Percentiles rank a stretch among this genome's conserved stretches.
Evolutionary conservation across 495 filamentous ascomycete genomes (phyloP).

Genomic region (Podospora pseudopauciseta): DNA sequence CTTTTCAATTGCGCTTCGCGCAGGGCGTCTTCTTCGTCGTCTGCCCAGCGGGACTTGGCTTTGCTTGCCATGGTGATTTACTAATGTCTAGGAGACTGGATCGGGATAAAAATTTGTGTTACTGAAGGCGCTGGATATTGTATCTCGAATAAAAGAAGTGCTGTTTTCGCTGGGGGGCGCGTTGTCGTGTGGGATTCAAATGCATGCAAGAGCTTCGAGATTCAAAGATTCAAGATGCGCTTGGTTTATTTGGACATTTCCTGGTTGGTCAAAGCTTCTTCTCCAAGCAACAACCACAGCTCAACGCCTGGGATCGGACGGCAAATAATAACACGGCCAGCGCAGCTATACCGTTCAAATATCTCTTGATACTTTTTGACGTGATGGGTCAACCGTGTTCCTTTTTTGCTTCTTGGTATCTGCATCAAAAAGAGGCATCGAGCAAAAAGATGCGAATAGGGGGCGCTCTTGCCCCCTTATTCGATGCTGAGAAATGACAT

Average conservation of each 20-base stretch:
- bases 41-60: conserved; percentile 80
- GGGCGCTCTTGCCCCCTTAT: not conserved
- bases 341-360: not conserved
- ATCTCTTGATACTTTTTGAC: not conserved
- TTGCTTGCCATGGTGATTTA: conserved; percentile 54
- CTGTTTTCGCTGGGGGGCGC: not conserved
- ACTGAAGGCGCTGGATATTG: not conserved
- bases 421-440: not conserved
- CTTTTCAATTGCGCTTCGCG: conserved; percentile 68
- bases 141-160: not conserved
- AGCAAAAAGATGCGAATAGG: not conserved
- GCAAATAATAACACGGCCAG: not conserved
- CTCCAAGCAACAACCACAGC: conserved; percentile 4
- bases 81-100: not conserved
- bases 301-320: not conserved
- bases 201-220: not conserved
- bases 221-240: not conserved
- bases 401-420: not conserved
- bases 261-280: conserved; percentile 23
- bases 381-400: not conserved
- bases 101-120: not conserved
- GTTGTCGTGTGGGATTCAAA: not conserved
- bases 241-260: conserved; percentile 26
- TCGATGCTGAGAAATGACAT: not conserved
- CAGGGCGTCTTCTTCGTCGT: conserved; percentile 71